Evolutionary conservation across 495 filamentous ascomycete genomes (phyloP).

Genomic region (Apodospora peruviana): DNA sequence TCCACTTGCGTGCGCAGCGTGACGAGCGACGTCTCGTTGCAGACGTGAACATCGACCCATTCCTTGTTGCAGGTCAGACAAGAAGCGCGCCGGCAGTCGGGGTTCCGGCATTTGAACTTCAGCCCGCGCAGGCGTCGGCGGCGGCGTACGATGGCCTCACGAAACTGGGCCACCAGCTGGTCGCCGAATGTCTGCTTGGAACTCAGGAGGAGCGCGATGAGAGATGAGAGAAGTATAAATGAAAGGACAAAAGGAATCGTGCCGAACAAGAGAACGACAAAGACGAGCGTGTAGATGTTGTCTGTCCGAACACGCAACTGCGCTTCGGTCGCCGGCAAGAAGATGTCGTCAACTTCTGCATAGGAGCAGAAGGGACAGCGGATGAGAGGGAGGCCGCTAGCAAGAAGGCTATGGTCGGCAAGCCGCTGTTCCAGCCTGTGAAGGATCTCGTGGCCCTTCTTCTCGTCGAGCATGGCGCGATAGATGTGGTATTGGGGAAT

Average conservation of each 20-base stretch:
- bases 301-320: conserved; percentile 46
- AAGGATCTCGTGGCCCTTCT: conserved; percentile 62
- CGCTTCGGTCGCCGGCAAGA: conserved; percentile 46
- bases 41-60: conserved; percentile 71
- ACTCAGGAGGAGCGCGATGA: conserved; percentile 27
- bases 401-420: conserved; percentile 63
- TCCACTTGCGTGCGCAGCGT: conserved; percentile 84
- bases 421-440: conserved; percentile 70
- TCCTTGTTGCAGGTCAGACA: conserved; percentile 68
- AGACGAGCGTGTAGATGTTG: conserved; percentile 40
- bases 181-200: conserved; percentile 26
- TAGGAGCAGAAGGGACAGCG: conserved; percentile 89
- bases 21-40: conserved; percentile 74
- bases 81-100: conserved; percentile 58
- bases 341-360: conserved; percentile 78
- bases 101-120: conserved; percentile 67
- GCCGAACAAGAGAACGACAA: conserved; percentile 32
- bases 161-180: conserved; percentile 37
- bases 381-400: conserved; percentile 67
- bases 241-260: conserved; percentile 51
- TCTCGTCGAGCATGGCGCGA: conserved; percentile 62
- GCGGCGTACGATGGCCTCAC: conserved; percentile 54
- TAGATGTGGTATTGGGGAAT: conserved; percentile 63
- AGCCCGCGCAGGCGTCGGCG: conserved; percentile 58
- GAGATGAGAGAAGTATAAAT: conserved; percentile 30